A percentile compares a stretch with the other conserved stretches of the same genome.
Conservation (phyloP, 2,329 filamentous ascomycete species). For the Fusarium pseudonygamai region DNA sequence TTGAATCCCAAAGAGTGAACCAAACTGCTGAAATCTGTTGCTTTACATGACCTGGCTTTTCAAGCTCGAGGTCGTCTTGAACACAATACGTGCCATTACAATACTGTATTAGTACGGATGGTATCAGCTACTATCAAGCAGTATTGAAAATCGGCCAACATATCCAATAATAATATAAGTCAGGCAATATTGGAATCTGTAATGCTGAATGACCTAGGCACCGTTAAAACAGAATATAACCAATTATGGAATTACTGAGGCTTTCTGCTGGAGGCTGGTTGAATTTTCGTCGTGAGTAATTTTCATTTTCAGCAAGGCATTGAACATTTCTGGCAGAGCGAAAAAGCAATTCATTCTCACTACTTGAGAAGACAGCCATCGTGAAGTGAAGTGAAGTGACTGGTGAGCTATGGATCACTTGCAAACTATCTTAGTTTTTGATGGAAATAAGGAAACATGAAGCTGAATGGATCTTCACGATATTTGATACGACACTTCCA, state of each 20-base stretch:
- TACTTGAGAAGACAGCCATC: neutral
- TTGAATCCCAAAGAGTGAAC: neutral
- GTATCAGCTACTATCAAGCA: neutral
- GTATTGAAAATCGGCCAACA: neutral
- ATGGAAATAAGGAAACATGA: neutral
- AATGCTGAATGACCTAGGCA: neutral
- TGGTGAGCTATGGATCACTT: neutral
- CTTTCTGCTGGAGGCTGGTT: neutral
- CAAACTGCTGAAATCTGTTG: neutral
- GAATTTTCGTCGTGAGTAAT: neutral
- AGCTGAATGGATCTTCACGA: neutral
- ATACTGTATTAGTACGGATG: neutral
- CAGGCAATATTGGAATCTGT: neutral
- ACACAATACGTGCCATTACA: slow-evolving; percentile 1
- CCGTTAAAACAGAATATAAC: neutral
- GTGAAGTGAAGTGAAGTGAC: neutral
- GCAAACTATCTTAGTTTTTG: neutral
- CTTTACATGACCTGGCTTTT: slow-evolving; percentile 3
- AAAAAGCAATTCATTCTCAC: neutral
- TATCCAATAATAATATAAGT: neutral
- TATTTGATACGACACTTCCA: neutral
- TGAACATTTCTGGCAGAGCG: neutral
- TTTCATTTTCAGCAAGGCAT: neutral
- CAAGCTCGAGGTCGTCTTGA: neutral
- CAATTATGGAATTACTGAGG: neutral